Evolutionary conservation across 768 basidiomycete genomes (phyloP), one percentile per base, ranked within the genome.

Genomic region (Russula emetica): DNA sequence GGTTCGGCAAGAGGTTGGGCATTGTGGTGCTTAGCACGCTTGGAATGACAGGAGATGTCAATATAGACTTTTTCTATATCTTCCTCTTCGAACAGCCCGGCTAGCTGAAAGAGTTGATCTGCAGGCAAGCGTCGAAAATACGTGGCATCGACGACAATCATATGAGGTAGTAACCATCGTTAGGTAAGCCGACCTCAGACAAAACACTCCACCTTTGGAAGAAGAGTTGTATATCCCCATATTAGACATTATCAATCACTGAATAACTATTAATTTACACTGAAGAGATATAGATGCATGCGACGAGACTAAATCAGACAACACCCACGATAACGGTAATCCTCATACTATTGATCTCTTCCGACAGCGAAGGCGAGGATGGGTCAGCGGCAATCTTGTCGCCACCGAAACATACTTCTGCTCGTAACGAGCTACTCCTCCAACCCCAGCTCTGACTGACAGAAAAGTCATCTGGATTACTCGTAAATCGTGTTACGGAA

Each of bases 401-500:
- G 47, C 69, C 66, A 64, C 77, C 73, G 14, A 79, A 64, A 63
- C 77, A 80, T 70, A 79, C 80, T 68, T 81, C 79, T n/a, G 75
- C 75, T 47, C 80, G 72, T 55, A 86, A 71, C 22, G 82, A 81
- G 62, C 79, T 80, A 58, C 80, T 82, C 76, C 93, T 94, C 94
- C 94, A 95, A 0, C 94, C 94, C 94, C 93, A 96, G 66, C 89
- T 92, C 78, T 94, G 92, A 64, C 85, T 85, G 51, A 93, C 80
- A 32, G 86, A 80, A 72, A 97, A 96, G 50, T 83, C 80, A 71
- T 97, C 94, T 1, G 94, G 94, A 3, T 87, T 83, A 67, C 91
- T 94, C 54, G 86, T 83, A 72, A 96, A 96, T 44, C 86, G 80
- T 58, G 91, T 94, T 71, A 93, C 79, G 34, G 86, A 86, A 8